Conservation (phyloP, 352 stramenopile species). For the Stephanocyclus meneghinianus region DNA sequence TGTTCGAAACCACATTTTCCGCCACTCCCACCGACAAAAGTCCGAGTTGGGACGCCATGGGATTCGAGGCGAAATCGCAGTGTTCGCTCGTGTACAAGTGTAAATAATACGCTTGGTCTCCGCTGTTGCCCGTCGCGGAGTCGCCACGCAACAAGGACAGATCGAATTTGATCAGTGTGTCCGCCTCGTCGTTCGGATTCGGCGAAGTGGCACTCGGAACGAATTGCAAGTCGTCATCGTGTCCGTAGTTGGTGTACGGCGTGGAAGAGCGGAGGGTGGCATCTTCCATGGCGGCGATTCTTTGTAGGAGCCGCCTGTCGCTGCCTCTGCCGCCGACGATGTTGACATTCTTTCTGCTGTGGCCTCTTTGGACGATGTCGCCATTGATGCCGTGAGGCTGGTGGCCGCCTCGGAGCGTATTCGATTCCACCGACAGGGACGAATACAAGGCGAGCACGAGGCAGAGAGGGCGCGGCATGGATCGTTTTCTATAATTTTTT, state of each 20-base stretch:
- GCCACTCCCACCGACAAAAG: constrained; percentile 1
- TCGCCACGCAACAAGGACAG: background rate
- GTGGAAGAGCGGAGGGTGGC: background rate
- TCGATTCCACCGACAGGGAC: too few species aligned
- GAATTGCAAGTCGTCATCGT: constrained; percentile 4
- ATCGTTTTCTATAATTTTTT: too few species aligned
- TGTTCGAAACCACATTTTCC: background rate
- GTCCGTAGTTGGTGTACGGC: constrained; percentile 17
- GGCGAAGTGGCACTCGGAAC: background rate
- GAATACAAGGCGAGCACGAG: too few species aligned
- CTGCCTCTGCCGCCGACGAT: too few species aligned
- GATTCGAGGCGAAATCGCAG: background rate
- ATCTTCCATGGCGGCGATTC: constrained; percentile 3
- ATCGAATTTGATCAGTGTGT: constrained; percentile 11
- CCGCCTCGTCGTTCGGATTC: background rate
- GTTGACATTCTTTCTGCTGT: too few species aligned
- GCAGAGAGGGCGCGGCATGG: too few species aligned
- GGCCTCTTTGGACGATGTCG: too few species aligned
- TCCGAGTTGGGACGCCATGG: background rate
- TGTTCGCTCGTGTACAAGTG: constrained; percentile 4
- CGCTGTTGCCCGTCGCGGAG: background rate
- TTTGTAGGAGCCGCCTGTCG: background rate
- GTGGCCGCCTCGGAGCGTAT: too few species aligned
- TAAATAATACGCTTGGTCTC: background rate
- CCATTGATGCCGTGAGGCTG: too few species aligned